Evolutionary conservation across 805 yeast species (phyloP).

Genomic region (Suhomyces vadensis): DNA sequence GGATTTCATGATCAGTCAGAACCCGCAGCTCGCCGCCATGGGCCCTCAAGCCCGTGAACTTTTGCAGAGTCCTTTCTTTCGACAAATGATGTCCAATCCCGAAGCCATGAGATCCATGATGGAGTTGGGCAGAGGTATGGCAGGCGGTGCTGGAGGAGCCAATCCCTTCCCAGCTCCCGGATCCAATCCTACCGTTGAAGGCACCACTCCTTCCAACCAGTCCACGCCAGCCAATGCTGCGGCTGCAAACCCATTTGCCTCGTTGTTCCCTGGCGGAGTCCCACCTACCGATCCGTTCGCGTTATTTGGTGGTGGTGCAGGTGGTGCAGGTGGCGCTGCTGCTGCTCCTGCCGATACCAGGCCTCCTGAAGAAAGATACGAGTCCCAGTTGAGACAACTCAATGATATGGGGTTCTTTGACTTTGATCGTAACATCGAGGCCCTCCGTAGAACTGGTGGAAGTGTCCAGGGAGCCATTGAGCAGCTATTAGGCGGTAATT

Average conservation of each 20-base stretch:
- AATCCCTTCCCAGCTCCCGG: slow-evolving; percentile 41
- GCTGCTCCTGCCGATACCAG: slow-evolving; percentile 40
- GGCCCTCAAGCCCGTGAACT: slow-evolving; percentile 87
- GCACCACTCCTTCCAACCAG: slow-evolving; percentile 9
- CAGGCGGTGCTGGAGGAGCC: slow-evolving; percentile 19
- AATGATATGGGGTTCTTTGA: slow-evolving; percentile 72
- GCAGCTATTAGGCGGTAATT: slow-evolving; percentile 45
- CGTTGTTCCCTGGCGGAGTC: slow-evolving; percentile 35
- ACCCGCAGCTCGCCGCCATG: slow-evolving; percentile 81
- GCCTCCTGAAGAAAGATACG: slow-evolving; percentile 49
- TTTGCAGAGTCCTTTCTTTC: slow-evolving; percentile 79
- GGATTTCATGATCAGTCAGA: slow-evolving; percentile 75
- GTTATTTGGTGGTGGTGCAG: slow-evolving; percentile 44
- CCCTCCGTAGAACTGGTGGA: slow-evolving; percentile 93
- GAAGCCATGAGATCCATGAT: slow-evolving; percentile 80
- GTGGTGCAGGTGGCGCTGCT: slow-evolving; percentile 26
- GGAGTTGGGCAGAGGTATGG: slow-evolving; percentile 63
- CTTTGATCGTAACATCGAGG: slow-evolving; percentile 87
- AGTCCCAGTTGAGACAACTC: slow-evolving; percentile 44
- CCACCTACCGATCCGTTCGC: slow-evolving; percentile 55
- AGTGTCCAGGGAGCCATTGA: slow-evolving; percentile 97
- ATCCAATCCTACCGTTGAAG: slow-evolving; percentile 35
- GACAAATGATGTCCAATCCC: slow-evolving; percentile 73
- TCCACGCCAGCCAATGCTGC: slow-evolving; percentile 15
- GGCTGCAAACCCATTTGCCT: slow-evolving; percentile 41